phyloP scores from a whole-genome alignment of 768 basidiomycete species.

The Rhizopogon vesiculosus region DNA sequence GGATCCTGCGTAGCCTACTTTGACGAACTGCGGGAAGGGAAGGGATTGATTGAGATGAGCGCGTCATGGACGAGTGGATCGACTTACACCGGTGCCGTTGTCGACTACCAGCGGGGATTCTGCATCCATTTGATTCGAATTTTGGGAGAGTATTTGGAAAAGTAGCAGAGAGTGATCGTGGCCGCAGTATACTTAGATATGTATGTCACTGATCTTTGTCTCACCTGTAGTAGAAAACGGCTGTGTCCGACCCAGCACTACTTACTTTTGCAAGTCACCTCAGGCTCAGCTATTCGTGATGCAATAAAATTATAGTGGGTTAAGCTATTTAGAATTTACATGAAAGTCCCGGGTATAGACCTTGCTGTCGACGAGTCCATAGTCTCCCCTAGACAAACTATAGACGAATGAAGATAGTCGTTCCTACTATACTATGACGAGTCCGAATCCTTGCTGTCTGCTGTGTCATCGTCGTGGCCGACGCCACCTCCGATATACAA shows the following conservation, averaged over 20 bases:
- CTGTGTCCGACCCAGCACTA: background rate
- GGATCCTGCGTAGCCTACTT: constrained; percentile 86
- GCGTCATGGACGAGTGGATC: constrained; percentile 1
- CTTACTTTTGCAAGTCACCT: background rate
- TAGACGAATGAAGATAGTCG: too few relatives aligned
- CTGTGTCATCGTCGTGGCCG: background rate
- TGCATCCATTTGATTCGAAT: constrained; percentile 19
- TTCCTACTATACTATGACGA: too few relatives aligned
- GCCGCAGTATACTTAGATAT: background rate
- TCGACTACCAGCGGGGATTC: constrained; percentile 70
- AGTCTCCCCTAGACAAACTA: too few relatives aligned
- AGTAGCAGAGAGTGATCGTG: background rate
- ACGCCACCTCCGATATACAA: constrained; percentile 8
- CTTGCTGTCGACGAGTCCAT: too few relatives aligned
- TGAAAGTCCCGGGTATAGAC: background rate
- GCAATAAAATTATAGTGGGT: background rate
- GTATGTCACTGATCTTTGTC: constrained; percentile 1
- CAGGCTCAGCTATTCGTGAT: background rate
- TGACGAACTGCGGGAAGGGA: constrained; percentile 68
- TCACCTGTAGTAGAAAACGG: background rate
- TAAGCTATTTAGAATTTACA: background rate
- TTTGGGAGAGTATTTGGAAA: too few relatives aligned
- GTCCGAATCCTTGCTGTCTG: too few relatives aligned
- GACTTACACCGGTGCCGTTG: constrained; percentile 81
- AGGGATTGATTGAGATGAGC: background rate